Conservation (phyloP, 2,329 filamentous ascomycete species). For the Westerdykella aurantiaca region DNA sequence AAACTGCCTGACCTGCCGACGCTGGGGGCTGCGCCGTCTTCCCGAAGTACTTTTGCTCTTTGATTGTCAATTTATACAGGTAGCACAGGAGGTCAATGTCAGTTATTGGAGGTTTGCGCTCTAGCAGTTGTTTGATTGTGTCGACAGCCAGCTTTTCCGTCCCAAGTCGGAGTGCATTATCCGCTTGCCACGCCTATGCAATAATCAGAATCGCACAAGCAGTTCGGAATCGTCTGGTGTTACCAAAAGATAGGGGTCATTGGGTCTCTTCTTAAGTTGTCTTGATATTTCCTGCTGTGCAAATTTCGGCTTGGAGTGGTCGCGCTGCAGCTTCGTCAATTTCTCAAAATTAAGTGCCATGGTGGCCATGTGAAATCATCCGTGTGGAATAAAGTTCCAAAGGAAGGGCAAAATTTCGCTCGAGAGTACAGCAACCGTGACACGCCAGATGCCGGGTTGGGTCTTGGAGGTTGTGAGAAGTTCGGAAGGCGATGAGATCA, state of each 20-base stretch:
- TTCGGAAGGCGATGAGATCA: no score
- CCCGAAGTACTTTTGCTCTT: constrained; percentile 7
- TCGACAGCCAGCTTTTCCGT: constrained; percentile 6
- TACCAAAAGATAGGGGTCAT: constrained; percentile 34
- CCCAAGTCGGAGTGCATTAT: constrained; percentile 17
- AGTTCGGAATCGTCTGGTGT: neutral
- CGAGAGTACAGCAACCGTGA: no score
- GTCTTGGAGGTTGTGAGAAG: no score
- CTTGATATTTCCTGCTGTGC: constrained; percentile 24
- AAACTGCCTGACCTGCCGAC: constrained; percentile 15
- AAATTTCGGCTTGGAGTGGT: constrained; percentile 31
- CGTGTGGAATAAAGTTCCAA: no score
- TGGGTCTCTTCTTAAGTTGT: constrained; percentile 31
- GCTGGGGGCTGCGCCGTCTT: constrained; percentile 1
- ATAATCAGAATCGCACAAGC: neutral
- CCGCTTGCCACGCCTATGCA: constrained; percentile 28
- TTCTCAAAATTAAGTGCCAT: constrained; percentile 37
- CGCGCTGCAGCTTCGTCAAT: constrained; percentile 22
- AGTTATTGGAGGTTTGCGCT: constrained; percentile 17
- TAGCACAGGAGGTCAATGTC: constrained; percentile 25
- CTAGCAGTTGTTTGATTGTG: constrained; percentile 14
- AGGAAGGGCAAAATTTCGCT: no score
- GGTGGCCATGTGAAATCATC: neutral
- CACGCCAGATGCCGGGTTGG: no score
- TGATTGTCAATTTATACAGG: constrained; percentile 19